phyloP scores from a whole-genome alignment of 176 grass and related monocot genomes.

The Aegilops umbellulata region DNA sequence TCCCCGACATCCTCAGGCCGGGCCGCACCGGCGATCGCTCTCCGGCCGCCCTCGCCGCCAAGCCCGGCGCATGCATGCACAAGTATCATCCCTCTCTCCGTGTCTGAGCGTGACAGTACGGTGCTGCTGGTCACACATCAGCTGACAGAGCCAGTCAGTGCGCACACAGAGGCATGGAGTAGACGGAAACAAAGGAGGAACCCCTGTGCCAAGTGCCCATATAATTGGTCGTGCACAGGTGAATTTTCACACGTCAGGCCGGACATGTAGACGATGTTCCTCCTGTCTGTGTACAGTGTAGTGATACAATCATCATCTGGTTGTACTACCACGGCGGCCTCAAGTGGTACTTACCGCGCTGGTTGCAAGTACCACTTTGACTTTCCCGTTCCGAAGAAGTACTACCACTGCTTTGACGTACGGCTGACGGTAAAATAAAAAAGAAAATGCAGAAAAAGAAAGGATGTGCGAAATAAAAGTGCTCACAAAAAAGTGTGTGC shows the following conservation, averaged over 20 bases:
- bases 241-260: not conserved
- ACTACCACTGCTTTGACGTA: not conserved
- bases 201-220: constrained; percentile 19
- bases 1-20: constrained; percentile 29
- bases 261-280: not conserved
- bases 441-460: not conserved
- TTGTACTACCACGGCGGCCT: not conserved
- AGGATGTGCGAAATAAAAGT: not conserved
- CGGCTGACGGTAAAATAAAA: not conserved
- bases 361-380: not conserved
- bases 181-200: not conserved
- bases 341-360: not conserved
- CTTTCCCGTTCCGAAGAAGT: not conserved
- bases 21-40: constrained; percentile 54
- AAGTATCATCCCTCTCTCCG: not conserved
- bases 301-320: not conserved
- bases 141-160: constrained; percentile 13
- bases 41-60: constrained; percentile 7
- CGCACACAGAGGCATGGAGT: not conserved
- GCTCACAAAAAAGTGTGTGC: not conserved
- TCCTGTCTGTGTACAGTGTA: not conserved
- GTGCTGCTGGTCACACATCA: constrained; percentile 24
- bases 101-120: not conserved
- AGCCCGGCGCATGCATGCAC: not conserved
- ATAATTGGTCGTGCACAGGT: constrained; percentile 33